Evolutionary conservation across 805 yeast species (phyloP), one percentile per base, ranked within the genome.

Genomic region (Metschnikowia corniflorae): DNA sequence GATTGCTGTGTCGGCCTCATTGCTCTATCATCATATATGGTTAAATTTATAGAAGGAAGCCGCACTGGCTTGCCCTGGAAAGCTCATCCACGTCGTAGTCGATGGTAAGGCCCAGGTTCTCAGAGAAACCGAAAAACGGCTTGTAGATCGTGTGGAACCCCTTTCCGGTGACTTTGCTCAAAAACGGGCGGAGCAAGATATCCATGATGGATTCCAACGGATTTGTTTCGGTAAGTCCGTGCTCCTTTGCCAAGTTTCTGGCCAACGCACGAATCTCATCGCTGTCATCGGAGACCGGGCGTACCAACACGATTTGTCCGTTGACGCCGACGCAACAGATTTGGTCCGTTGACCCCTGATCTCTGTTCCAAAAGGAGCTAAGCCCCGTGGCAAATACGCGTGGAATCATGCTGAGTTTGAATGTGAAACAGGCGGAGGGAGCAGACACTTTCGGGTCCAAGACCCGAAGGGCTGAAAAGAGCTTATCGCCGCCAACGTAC

Each of bases 91-190:
- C 42, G 34, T 68, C 71, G 35, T 51, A 58, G 38, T 68, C 72
- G 13, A 65, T 40, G 1, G 61, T 23, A n/a, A 47, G 46, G 0
- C 44, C 55, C 21, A 39, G 48, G 31, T 58, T 59, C 15, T 42
- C 60, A 7, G 35, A 40, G 37, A 42, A 61, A 24, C 59, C 59
- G 36, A 66, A 65, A 26, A 50, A 57, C 3, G 68, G 69, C 41
- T 65, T 63, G 41, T 65, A 54, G 6, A 64, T 29, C 1, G 61
- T 43, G 16, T 57, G 58, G 13, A 68, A 46, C 1, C 73, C 71
- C 32, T 65, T 68, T 2, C 73, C 73, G 10, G 65, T 58, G 9
- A 65, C 53, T 30, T 65, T 66, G 21, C 58, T 58, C 2, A 36
- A 21, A 38, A 67, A 68, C 6, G 71, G 70, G 15, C 61, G 46